These are phyloP conservation scores for Porogramme epimiltina DNA, from an alignment of 1,284 basidiomycete species.

Conservation along the genomic window DNA sequence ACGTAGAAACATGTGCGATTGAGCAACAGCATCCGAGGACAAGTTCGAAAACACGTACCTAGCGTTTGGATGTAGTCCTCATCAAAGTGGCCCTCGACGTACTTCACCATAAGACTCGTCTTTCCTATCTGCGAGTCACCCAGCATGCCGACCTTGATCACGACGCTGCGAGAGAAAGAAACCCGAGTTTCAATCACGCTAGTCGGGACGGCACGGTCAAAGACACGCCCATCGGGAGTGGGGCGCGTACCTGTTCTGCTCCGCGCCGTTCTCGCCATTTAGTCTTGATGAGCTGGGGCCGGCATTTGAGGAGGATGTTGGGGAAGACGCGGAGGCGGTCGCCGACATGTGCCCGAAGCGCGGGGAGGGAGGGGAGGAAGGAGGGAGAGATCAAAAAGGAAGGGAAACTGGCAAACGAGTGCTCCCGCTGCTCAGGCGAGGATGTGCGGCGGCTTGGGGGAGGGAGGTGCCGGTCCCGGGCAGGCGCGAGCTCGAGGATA, in stretches of 20 bases:
- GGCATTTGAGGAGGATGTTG: conserved; percentile 43
- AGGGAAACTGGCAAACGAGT: conserved; percentile 19
- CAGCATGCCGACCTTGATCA: conserved; percentile 98
- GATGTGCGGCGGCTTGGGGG: conserved; percentile 7
- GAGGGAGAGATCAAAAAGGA: conserved; percentile 1
- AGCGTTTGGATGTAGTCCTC: conserved; percentile 99
- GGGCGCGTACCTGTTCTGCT: conserved; percentile 66
- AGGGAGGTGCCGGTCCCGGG: too few species aligned
- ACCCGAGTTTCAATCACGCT: conserved; percentile 2
- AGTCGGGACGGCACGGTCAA: background rate
- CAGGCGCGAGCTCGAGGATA: conserved; percentile 7
- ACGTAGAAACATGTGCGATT: background rate
- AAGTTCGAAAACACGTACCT: conserved; percentile 49
- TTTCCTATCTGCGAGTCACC: conserved; percentile 99
- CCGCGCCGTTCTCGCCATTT: conserved; percentile 62
- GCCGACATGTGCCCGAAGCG: conserved; percentile 32
- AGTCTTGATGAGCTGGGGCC: conserved; percentile 48
- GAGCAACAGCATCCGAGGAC: background rate
- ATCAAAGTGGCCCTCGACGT: conserved; percentile 96
- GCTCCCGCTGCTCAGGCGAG: conserved; percentile 20
- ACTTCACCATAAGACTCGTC: conserved; percentile 98
- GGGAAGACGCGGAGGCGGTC: conserved; percentile 34
- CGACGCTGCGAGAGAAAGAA: conserved; percentile 59
- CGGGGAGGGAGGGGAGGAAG: conserved; percentile 9
- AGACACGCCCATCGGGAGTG: conserved; percentile 1